Evolutionary conservation across 2,329 filamentous ascomycete species (phyloP).

Genomic region (Ustulina deusta): DNA sequence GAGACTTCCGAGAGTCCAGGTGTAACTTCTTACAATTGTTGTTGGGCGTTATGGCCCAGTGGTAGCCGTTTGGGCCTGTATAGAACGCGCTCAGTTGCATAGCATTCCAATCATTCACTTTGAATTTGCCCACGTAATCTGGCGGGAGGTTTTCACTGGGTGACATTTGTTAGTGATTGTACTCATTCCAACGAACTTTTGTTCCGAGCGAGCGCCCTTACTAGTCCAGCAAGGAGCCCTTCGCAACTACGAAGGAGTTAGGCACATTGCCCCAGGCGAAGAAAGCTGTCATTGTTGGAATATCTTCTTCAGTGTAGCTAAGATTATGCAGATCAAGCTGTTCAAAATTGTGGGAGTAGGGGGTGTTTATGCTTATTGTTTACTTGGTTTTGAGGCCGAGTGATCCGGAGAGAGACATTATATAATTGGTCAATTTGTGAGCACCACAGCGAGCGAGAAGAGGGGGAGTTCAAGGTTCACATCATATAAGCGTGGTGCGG

Average conservation of each 20-base stretch:
- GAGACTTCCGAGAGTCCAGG: neutral
- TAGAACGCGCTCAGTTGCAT: slow-evolving; percentile 24
- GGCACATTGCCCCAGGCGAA: slow-evolving; percentile 34
- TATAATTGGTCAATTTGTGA: neutral
- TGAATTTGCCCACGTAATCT: slow-evolving; percentile 32
- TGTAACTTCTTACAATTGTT: slow-evolving; percentile 20
- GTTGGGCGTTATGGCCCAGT: slow-evolving; percentile 20
- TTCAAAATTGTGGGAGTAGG: neutral
- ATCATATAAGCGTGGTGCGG: slow-evolving; percentile 14
- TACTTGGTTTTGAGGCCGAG: neutral
- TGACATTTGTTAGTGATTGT: neutral
- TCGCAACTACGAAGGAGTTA: slow-evolving; percentile 32
- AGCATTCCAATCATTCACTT: slow-evolving; percentile 32
- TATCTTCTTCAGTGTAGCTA: neutral
- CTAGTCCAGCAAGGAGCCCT: slow-evolving; percentile 34
- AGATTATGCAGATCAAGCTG: neutral
- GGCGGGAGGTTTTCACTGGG: slow-evolving; percentile 26
- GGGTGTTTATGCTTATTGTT: neutral
- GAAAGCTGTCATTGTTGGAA: slow-evolving; percentile 35
- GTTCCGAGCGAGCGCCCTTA: slow-evolving; percentile 5
- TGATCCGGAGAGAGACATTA: neutral
- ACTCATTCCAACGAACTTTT: neutral
- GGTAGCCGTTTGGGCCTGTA: slow-evolving; percentile 28
- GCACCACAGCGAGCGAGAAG: neutral
- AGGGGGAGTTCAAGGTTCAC: neutral